phyloP scores from a whole-genome alignment of 2,329 filamentous ascomycete species.

The Aureobasidium sp. region DNA sequence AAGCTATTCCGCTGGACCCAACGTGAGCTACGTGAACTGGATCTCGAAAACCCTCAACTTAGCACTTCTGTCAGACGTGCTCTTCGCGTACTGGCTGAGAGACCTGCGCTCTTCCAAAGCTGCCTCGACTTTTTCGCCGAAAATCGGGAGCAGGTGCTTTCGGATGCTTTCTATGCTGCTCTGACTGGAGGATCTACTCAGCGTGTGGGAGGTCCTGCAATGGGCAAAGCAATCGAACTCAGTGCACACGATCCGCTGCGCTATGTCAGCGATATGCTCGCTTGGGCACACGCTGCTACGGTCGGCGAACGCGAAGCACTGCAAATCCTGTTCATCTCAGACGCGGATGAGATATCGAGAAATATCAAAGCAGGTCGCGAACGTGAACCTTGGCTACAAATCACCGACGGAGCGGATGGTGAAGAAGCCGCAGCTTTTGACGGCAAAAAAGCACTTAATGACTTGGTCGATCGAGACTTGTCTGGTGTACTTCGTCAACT shows the following conservation, averaged over 20 bases:
- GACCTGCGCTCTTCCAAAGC: constrained; percentile 84
- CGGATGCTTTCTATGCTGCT: constrained; percentile 82
- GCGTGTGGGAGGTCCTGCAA: constrained; percentile 29
- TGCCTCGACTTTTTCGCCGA: constrained; percentile 92
- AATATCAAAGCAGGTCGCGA: constrained; percentile 73
- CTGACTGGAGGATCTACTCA: constrained; percentile 64
- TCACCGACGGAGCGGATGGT: constrained; percentile 46
- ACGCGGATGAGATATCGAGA: constrained; percentile 79
- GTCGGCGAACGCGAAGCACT: constrained; percentile 91
- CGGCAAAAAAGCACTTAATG: constrained; percentile 70
- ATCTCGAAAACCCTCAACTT: constrained; percentile 91
- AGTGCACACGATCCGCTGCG: constrained; percentile 84
- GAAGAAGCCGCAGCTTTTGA: constrained; percentile 59
- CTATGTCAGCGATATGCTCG: constrained; percentile 94
- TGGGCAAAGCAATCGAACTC: constrained; percentile 83
- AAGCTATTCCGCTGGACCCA: constrained; percentile 96
- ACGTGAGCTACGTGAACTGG: constrained; percentile 82
- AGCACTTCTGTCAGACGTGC: constrained; percentile 76
- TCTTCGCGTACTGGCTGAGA: constrained; percentile 78
- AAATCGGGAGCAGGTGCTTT: constrained; percentile 76
- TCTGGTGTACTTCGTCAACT: constrained; percentile 74
- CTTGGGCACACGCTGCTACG: constrained; percentile 89
- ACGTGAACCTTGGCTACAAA: constrained; percentile 65
- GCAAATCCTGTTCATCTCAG: constrained; percentile 82
- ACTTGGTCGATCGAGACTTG: constrained; percentile 80